Evolutionary conservation across 345 rosid species (phyloP), one percentile per base, ranked within the genome.

Genomic region (Gossypioides kirkii): DNA sequence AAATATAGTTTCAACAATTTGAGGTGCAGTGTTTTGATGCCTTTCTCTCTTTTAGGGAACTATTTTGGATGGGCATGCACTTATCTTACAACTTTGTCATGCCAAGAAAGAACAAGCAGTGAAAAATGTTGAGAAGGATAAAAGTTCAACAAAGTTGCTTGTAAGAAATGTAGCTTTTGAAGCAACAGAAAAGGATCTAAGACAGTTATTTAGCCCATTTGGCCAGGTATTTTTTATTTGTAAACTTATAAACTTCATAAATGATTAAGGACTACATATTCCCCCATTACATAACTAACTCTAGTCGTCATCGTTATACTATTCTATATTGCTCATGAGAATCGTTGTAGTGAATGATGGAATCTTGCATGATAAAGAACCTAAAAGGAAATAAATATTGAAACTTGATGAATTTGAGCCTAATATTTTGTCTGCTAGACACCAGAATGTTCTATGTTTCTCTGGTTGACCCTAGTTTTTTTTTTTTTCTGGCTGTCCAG

Each of bases 161-260:
- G 91, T 92, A 69, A 90, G 80, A 81, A 92, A 95, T 78, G 94
- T 95, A 68, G 96, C 99, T 74, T 95, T 95, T 67, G 97, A 95
- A 80, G 98, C 99, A 68, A 95, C 98, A 6, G 82, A 87, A 81
- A 92, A 91, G 74, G 99, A 95, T 80, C 82, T 95, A 59, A 86
- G 87, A 81, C 97, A 89, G 83, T 85, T 95, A 25, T 92, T 92
- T 81, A 86, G 94, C 80, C 93, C 99, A 62, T 92, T 92, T 71
- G 99, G 98, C 77, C 96, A 92, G 99, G 99, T 90, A 75, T 60
- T 13, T 61, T 61, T 55, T 12, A 56, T 52, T 43, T 14, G 10
- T 9, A 20, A 20, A 18, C 36, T 3, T 32, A 18, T 32, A 0
- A 46, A 23, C 38, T 46, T 66, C 47, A 12, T n/a, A 41, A 17